Evolutionary conservation across 2,329 filamentous ascomycete species (phyloP).

Genomic region (Pseudogymnoascus sp.): DNA sequence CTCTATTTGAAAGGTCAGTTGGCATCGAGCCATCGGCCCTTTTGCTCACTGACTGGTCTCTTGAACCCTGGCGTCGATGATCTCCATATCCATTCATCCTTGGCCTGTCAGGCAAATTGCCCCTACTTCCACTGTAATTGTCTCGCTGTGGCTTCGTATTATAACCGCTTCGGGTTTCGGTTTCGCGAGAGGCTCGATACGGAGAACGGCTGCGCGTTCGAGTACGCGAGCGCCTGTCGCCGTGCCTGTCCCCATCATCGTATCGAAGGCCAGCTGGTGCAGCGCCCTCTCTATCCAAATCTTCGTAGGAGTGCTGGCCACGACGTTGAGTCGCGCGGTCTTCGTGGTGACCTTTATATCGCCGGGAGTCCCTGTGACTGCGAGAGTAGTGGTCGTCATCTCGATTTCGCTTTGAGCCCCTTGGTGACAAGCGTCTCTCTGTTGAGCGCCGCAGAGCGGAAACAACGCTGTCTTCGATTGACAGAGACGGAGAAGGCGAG

Average conservation of each 20-base stretch:
- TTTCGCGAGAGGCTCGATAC: conserved; percentile 31
- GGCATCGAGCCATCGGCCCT: conserved; percentile 52
- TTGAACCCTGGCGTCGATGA: conserved; percentile 42
- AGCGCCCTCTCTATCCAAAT: conserved; percentile 41
- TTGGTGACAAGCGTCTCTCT: conserved; percentile 52
- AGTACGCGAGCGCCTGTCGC: conserved; percentile 49
- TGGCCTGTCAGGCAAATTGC: conserved; percentile 15
- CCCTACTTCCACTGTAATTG: background rate
- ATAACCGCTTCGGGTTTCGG: conserved; percentile 24
- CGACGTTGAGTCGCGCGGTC: conserved; percentile 41
- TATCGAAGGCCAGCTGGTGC: conserved; percentile 34
- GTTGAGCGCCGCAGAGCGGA: conserved; percentile 37
- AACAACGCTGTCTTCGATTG: conserved; percentile 36
- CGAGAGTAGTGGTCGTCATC: conserved; percentile 51
- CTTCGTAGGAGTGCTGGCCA: conserved; percentile 47
- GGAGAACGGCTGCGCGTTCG: conserved; percentile 46
- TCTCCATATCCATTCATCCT: conserved; percentile 30
- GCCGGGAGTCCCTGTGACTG: conserved; percentile 48
- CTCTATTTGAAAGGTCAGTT: conserved; percentile 51
- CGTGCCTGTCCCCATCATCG: conserved; percentile 43
- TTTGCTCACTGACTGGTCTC: conserved; percentile 57
- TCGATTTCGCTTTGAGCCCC: conserved; percentile 59
- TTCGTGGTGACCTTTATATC: conserved; percentile 57
- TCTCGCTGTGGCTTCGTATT: background rate
- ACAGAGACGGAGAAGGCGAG: conserved; percentile 28